phyloP scores from a whole-genome alignment of 2,329 filamentous ascomycete genomes.

The Pyricularia sp. region DNA sequence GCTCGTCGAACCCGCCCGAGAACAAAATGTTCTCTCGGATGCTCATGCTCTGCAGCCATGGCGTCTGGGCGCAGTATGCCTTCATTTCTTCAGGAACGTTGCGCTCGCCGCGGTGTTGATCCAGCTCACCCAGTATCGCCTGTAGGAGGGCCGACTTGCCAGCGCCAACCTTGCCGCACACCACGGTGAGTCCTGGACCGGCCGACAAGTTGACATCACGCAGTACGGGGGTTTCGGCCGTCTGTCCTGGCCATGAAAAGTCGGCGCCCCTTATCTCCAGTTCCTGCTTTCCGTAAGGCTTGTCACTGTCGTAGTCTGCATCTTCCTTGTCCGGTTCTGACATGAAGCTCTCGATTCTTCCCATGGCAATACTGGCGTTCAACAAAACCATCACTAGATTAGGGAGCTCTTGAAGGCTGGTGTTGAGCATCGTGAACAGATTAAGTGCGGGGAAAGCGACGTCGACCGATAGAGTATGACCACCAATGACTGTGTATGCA shows the following conservation, averaged over 20 bases:
- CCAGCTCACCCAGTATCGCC: constrained; percentile 53
- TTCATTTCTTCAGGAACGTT: constrained; percentile 38
- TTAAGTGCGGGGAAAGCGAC: constrained; percentile 81
- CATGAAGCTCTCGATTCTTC: constrained; percentile 81
- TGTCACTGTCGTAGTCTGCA: constrained; percentile 21
- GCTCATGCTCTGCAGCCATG: constrained; percentile 58
- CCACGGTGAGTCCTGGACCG: constrained; percentile 39
- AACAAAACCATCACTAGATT: constrained; percentile 65
- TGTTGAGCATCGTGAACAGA: constrained; percentile 68
- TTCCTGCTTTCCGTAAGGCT: constrained; percentile 20
- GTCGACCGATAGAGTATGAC: constrained; percentile 62
- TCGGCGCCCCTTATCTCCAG: constrained; percentile 54
- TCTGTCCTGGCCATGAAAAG: constrained; percentile 70
- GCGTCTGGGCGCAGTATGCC: constrained; percentile 49
- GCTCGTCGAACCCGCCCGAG: constrained; percentile 41
- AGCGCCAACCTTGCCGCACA: constrained; percentile 50
- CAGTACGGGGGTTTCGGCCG: constrained; percentile 34
- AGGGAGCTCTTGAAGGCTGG: constrained; percentile 65
- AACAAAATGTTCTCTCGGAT: constrained; percentile 58
- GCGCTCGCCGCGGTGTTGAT: constrained; percentile 47
- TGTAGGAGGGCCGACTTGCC: constrained; percentile 54
- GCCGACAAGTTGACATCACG: constrained; percentile 36
- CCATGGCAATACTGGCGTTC: constrained; percentile 75
- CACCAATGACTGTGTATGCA: constrained; percentile 66
- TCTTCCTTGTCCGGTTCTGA: constrained; percentile 67